Evolutionary conservation across 2,329 filamentous ascomycete genomes (phyloP).

Genomic region (Aspergillus awamori): DNA sequence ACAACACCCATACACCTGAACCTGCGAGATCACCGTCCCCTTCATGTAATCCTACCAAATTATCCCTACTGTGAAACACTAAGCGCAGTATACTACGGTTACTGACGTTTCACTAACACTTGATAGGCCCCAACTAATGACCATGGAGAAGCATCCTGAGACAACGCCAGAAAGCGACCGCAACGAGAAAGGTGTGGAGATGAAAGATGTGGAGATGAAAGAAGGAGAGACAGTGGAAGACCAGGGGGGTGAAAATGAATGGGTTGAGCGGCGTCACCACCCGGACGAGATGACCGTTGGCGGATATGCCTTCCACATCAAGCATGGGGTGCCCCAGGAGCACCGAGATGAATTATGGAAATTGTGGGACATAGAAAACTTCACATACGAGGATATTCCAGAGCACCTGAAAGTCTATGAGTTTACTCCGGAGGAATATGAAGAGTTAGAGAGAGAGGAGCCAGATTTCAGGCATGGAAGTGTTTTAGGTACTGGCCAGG

Average conservation of each 20-base stretch:
- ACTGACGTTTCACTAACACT: fast-evolving
- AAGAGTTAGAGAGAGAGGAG: background rate
- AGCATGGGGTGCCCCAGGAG: background rate
- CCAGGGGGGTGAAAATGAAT: no score
- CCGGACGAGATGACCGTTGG: background rate
- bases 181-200: background rate
- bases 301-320: background rate
- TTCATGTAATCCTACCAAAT: background rate
- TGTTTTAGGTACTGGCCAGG: no score
- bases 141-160: background rate
- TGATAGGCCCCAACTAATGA: background rate
- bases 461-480: background rate
- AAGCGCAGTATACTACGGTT: background rate
- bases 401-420: background rate
- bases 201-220: background rate
- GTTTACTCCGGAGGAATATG: background rate
- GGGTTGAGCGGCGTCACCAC: no score
- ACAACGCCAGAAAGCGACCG: background rate
- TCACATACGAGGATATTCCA: background rate
- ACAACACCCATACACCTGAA: background rate
- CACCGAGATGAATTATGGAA: background rate
- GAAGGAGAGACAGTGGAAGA: background rate
- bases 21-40: background rate
- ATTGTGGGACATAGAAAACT: background rate
- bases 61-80: background rate